Base-by-base conservation (phyloP, 176 grass and related monocot species). In the Alloteropsis semialata region DNA sequence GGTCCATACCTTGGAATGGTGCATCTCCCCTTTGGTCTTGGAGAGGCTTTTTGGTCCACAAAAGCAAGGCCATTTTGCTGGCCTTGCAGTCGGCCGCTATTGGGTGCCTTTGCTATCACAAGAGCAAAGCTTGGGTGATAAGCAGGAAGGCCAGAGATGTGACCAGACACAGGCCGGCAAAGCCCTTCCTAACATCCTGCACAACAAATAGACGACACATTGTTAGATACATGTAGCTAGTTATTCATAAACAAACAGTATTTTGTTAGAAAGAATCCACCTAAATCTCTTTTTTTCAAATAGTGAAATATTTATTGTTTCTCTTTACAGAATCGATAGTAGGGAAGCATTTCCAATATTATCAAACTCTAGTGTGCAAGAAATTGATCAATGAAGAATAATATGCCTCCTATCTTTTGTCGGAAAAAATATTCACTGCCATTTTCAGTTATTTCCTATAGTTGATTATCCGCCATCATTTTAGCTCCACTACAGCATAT, bases 101-200 rank as follows among this genome's bases (percentile, higher is more conserved):
- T 73, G 39, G 75, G 39, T 33, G 84, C 49, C 62, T 77, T 68
- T 17, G 63, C 11, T 64, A 89, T 89, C 89, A 68, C 87, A 88
- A 68, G 65, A 87, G 56, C 65, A 99, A 79, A 83, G 89, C 80
- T 82, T 88, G 90, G 67, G 88, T 87, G 67, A 88, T 87, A 72
- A 94, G 61, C 79, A 89, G 80, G 90, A 88, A 68, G 66, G 84
- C 45, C 54, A 92, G 12, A 58, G 87, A 84, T 74, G 82, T 89
- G 30, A 88, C 60, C 28, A 90, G 37, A 27, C 65, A 92, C 21
- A 88, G 56, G 43, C 65, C 62, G 39, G 56, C 65, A 44, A 83
- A 76, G 73, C 78, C 89, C 38, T 76, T 87, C 80, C 78, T 72
- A 5, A 75, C 75, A 77, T 88, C 93, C 97, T 99, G 89, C 36